Conservation (phyloP, 345 rosid species). For the Hibiscus mutabilis region DNA sequence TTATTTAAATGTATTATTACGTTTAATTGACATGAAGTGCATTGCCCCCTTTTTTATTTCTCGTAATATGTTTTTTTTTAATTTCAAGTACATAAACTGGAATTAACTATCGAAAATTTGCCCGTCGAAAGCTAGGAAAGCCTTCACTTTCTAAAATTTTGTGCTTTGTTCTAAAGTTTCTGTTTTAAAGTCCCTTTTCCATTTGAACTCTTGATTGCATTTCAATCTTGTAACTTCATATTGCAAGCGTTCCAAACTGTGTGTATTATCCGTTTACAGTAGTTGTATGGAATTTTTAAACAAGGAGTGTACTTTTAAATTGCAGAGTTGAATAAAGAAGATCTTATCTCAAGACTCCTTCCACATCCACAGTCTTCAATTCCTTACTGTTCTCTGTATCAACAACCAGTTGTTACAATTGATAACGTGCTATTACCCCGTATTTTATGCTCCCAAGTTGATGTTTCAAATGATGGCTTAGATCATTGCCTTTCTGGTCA, state of each 20-base stretch:
- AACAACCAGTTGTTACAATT: slow-evolving; percentile 16
- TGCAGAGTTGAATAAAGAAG: slow-evolving; percentile 65
- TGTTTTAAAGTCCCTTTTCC: background rate
- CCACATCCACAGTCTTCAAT: slow-evolving; percentile 35
- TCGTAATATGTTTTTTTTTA: too few relatives aligned
- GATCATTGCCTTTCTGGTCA: slow-evolving; percentile 15
- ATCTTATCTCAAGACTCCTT: slow-evolving; percentile 58
- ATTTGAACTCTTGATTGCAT: background rate
- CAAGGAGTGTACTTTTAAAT: background rate
- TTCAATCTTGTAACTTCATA: background rate
- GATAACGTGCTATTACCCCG: slow-evolving; percentile 23
- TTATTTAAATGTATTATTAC: background rate
- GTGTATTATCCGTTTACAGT: background rate
- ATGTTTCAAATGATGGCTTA: slow-evolving; percentile 18
- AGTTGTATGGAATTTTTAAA: background rate
- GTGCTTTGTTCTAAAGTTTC: background rate
- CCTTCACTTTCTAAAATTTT: background rate
- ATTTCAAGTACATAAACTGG: background rate
- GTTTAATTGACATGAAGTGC: background rate
- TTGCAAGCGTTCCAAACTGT: background rate
- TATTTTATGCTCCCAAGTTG: slow-evolving; percentile 16
- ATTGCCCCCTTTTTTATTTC: too few relatives aligned
- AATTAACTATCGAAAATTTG: background rate
- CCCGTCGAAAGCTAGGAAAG: background rate
- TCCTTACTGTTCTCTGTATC: slow-evolving; percentile 30